Base-by-base conservation (phyloP, 2,329 filamentous ascomycete genomes). In the Scorias spongiosa region DNA sequence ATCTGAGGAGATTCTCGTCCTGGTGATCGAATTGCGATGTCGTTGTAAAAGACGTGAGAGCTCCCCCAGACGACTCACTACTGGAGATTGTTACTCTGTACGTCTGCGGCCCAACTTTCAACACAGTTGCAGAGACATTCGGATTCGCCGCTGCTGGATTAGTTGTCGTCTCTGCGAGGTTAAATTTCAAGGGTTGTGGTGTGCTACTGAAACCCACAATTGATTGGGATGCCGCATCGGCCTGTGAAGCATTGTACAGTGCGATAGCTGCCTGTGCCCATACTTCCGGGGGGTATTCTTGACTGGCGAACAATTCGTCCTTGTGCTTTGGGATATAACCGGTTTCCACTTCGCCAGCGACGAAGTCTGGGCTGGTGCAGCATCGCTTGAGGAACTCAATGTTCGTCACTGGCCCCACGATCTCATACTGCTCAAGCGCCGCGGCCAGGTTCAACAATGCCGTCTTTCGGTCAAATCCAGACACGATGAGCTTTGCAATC, bases 401-500 rank as follows among this genome's bases (percentile, higher is more conserved):
- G 59, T 98, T 98, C 6, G 91, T 98, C 58, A 84, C 81, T 7
- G 93, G 76, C 0, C 91, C 91, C 2, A 89, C 91, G 10, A 98
- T 80, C 63, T 98, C 86, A 58, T 96, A 98, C 40, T 85, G 75
- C 51, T 85, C 81, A 10, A 98, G 68, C 1, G 91, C 88, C 3
- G 80, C 70, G 32, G 79, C 77, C 46, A 98, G 71, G 62, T 85
- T 93, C 46, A 84, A 79, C 41, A 98, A 81, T 2, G 88, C 85
- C 20, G 83, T 81, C 58, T 82, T 75, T 47, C 91, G 75, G 45
- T 81, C 81, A 12, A 77, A 74, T 1, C 84, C 91, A 46, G 84
- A 77, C 5, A 96, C 86, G 54, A 98, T 98, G 42, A 98, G 75
- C 66, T 98, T 98, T 39, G 91, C 85, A 52, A 98, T 94, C 91